These are phyloP conservation scores for Amphicarpaea edgeworthii DNA, from an alignment of 306 rosid species.

Conservation along the genomic window DNA sequence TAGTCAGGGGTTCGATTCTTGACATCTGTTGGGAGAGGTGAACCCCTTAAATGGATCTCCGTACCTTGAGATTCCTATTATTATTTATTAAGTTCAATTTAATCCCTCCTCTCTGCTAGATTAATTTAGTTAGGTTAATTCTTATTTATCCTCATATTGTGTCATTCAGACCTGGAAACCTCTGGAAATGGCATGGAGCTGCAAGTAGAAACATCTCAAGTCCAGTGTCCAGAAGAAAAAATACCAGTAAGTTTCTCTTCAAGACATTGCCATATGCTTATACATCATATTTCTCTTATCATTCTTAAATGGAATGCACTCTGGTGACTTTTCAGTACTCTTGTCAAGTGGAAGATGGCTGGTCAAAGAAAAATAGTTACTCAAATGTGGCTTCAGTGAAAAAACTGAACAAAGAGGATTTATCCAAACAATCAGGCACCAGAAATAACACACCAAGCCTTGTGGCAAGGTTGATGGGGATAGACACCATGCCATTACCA, in stretches of 20 bases:
- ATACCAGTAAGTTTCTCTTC: conserved; percentile 55
- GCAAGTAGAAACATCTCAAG: conserved; percentile 61
- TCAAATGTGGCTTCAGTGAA: conserved; percentile 69
- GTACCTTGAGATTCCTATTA: no score
- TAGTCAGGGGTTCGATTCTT: no score
- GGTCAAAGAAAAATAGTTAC: conserved; percentile 52
- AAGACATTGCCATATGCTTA: neutral
- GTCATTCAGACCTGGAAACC: conserved; percentile 64
- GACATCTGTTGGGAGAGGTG: no score
- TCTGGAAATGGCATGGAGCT: conserved; percentile 70
- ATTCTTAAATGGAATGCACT: conserved; percentile 28
- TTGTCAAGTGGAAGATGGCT: conserved; percentile 54
- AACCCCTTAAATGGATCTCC: no score
- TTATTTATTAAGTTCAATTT: neutral
- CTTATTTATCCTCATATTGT: conserved; percentile 32
- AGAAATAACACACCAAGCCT: conserved; percentile 68
- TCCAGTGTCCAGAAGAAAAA: conserved; percentile 51
- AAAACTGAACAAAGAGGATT: conserved; percentile 69
- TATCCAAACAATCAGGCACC: conserved; percentile 57
- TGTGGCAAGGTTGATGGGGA: conserved; percentile 92
- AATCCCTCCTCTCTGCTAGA: conserved; percentile 25
- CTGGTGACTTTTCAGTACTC: conserved; percentile 49
- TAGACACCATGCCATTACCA: conserved; percentile 68
- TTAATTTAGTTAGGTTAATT: neutral
- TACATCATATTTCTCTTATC: conserved; percentile 23